Evolutionary conservation across 805 yeast species (phyloP), one percentile per base, ranked within the genome.

Genomic region (Ogataea minuta): DNA sequence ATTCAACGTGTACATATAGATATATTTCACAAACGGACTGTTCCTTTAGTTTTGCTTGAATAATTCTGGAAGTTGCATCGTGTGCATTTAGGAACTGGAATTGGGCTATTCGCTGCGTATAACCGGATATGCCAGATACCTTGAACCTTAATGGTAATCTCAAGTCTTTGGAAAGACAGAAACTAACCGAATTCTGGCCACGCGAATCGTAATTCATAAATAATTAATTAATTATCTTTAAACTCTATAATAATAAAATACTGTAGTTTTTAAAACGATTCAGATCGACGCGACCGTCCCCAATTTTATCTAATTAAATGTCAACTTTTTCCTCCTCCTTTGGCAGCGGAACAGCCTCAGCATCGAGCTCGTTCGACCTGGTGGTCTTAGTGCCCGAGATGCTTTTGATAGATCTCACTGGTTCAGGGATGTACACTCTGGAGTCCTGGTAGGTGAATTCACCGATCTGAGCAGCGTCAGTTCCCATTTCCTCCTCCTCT

Each of bases 381-480:
- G 49, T 32, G 19, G 38, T 26, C 32, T 43, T 41, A 13, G 50
- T 28, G 14, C 39, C 48, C 19, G 47, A 41, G 27, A 32, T 67
- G 50, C 53, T 62, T 53, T 54, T 64, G 61, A 41, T 49, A 24
- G 88, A 80, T 70, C 91, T 79, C 44, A 82, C 71, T 48, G 95
- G 93, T 68, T 84, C 89, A 50, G 89, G 80, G 42, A 84, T 79
- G 65, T 73, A 84, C 50, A 72, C 73, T 41, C 72, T 75, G 30
- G 79, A 81, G 49, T 81, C 87, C 49, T 68, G 67, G 60, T 74
- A 85, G 44, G 95, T 85, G 61, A 77, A 80, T 65, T 90, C 98
- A 53, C 96, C 96, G 57, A 89, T 87, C 70, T 90, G 89, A 14
- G 88, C 80, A 47, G 81, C 74, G 66, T 91, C 99, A 21, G 93